Evolutionary conservation across 352 stramenopile species (phyloP).

Genomic region (Phytophthora boehmeriae): DNA sequence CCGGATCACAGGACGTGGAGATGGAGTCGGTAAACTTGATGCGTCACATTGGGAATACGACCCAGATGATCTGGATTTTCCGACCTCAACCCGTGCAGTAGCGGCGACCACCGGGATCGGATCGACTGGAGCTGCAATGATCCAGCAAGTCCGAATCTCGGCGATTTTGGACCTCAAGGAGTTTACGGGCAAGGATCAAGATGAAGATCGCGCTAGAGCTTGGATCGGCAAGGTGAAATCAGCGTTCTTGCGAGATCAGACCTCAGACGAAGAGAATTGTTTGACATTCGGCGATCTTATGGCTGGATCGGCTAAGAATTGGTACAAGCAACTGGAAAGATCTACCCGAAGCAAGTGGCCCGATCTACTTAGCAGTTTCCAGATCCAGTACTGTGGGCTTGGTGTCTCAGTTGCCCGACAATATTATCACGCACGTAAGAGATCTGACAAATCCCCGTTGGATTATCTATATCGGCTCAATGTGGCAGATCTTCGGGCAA

Average conservation of each 20-base stretch:
- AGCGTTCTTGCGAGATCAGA: too few relatives aligned
- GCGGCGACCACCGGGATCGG: neutral
- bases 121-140: neutral
- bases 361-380: too few relatives aligned
- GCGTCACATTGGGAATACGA: too few relatives aligned
- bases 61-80: too few relatives aligned
- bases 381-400: too few relatives aligned
- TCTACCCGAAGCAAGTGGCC: too few relatives aligned
- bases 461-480: neutral
- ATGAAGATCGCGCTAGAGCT: too few relatives aligned
- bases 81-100: neutral
- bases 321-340: constrained; percentile 1
- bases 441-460: neutral
- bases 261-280: constrained; percentile 5
- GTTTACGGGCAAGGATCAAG: too few relatives aligned
- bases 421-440: neutral
- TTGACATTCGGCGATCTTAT: constrained; percentile 4
- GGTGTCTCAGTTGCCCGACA: too few relatives aligned
- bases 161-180: constrained; percentile 11
- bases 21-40: too few relatives aligned
- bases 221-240: too few relatives aligned
- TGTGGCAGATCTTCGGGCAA: constrained; percentile 1
- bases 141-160: constrained; percentile 1
- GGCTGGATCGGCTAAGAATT: neutral
- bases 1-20: too few relatives aligned